Evolutionary conservation across 75 land plant genomes (phyloP).

Genomic region (Isoetes taiwanensis): DNA sequence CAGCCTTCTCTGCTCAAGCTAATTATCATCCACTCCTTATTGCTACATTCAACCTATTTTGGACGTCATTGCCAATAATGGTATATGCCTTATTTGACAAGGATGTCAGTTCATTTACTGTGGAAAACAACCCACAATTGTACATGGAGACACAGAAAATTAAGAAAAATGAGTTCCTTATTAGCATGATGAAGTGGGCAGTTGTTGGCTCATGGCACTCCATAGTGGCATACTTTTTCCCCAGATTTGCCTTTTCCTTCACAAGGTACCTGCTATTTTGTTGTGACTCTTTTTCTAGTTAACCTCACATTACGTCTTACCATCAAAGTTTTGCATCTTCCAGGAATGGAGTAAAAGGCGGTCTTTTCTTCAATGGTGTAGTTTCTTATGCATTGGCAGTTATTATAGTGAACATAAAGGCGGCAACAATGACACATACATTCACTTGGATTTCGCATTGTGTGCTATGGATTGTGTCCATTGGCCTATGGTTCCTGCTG

Average conservation of each 20-base stretch:
- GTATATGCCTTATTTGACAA: conserved; percentile 15
- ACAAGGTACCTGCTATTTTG: conserved; percentile 10
- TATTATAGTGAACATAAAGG: conserved; percentile 22
- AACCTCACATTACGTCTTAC: background rate
- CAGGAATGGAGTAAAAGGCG: conserved; percentile 19
- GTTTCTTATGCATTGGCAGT: conserved; percentile 17
- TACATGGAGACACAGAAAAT: conserved; percentile 20
- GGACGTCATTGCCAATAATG: conserved; percentile 24
- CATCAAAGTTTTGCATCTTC: background rate
- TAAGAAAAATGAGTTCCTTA: conserved; percentile 10
- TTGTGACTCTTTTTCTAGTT: background rate
- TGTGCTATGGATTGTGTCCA: conserved; percentile 8
- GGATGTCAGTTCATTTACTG: conserved; percentile 19
- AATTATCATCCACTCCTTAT: conserved; percentile 11
- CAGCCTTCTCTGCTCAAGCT: conserved; percentile 24
- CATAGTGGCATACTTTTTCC: conserved; percentile 19
- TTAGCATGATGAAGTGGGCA: conserved; percentile 10
- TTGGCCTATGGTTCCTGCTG: background rate
- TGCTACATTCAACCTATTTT: conserved; percentile 20
- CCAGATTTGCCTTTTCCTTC: conserved; percentile 3
- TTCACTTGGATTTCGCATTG: background rate
- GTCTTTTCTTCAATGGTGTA: conserved; percentile 14
- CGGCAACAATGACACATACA: background rate
- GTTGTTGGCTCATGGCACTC: conserved; percentile 21
- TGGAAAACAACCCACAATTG: conserved; percentile 26